Evolutionary conservation across 1,284 basidiomycete genomes (phyloP), one percentile per base, ranked within the genome.

Genomic region (Rhodotorula sp.): DNA sequence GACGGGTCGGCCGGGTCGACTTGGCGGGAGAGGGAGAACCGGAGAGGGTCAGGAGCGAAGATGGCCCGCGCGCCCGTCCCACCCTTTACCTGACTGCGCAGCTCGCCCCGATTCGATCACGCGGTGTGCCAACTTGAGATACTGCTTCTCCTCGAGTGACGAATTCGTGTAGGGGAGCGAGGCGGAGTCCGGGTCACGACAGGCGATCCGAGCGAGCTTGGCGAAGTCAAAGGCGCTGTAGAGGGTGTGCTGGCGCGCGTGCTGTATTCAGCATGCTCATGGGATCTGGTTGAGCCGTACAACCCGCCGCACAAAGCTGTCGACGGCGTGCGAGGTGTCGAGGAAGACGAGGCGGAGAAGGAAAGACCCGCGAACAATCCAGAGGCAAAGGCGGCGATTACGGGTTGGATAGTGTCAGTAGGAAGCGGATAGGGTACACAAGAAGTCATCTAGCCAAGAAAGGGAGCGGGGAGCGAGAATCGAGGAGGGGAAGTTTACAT

Each of bases 51-150:
- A 8, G 94, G 93, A 0, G 92, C 93, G 78, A 97, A 97, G 78
- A 94, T 79, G 57, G 93, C 89, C 69, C 91, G 82, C 13, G 93
- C 95, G 60, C 94, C 94, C 0, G 93, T 95, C 24, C 94, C 94
- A 0, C 93, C 27, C n/a, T 56, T 96, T 61, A 93, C 88, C 78
- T 95, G 92, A 62, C 89, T 86, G 46, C 94, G 88, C 8, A 81
- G 73, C 71, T 91, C 90, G 19, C 94, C 94, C 0, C 83, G 83
- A n/a, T 47, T 86, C 82, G 61, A 96, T 84, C 70, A 94, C 89
- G 73, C 84, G 84, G 71, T 85, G 81, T 69, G 95, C 90, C 72
- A 96, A 87, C 68, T 86, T 80, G 47, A 94, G 86, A 80, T 96
- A 96, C 80, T 95, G 91, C 62, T 86, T 78, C 79, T 97, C 94